A percentile compares a stretch with the other conserved stretches of the same genome.
These are phyloP conservation scores for Sarocladiaceae sp. DNA, from an alignment of 2,329 filamentous ascomycete genomes.

Conservation along the genomic window DNA sequence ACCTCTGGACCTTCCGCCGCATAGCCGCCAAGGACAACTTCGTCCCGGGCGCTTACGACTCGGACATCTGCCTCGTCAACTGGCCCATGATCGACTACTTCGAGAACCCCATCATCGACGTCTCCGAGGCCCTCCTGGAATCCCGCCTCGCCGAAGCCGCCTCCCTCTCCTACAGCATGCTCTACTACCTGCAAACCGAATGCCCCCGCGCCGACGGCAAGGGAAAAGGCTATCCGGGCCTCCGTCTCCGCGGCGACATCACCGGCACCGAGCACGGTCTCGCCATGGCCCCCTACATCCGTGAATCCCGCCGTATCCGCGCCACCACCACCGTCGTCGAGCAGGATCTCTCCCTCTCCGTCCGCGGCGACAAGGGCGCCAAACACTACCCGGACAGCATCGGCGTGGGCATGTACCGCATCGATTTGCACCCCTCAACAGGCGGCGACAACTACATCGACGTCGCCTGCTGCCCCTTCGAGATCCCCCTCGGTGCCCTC, in stretches of 20 bases:
- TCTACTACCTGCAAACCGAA: slow-evolving; percentile 21
- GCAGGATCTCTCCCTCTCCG: slow-evolving; percentile 18
- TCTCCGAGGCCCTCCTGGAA: slow-evolving; percentile 15
- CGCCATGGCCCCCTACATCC: slow-evolving; percentile 22
- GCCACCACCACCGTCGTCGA: slow-evolving; percentile 19
- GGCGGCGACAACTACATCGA: slow-evolving; percentile 24
- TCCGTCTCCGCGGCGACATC: slow-evolving; percentile 19
- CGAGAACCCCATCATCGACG: slow-evolving; percentile 21
- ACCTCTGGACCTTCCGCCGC: slow-evolving; percentile 22
- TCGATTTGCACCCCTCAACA: slow-evolving; percentile 21
- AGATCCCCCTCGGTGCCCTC: slow-evolving; percentile 20
- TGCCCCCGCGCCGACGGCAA: slow-evolving; percentile 19
- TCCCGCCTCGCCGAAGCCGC: slow-evolving; percentile 15
- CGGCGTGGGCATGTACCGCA: slow-evolving; percentile 23
- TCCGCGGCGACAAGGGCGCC: slow-evolving; percentile 17
- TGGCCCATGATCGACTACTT: slow-evolving; percentile 26
- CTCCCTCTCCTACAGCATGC: slow-evolving; percentile 21
- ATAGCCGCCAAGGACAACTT: slow-evolving; percentile 20
- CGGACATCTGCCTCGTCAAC: slow-evolving; percentile 22
- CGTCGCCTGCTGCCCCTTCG: slow-evolving; percentile 21
- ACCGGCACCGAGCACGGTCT: slow-evolving; percentile 21
- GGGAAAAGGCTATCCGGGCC: slow-evolving; percentile 18
- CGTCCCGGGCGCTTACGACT: slow-evolving; percentile 15
- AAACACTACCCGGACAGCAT: slow-evolving; percentile 20
- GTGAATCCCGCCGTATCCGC: slow-evolving; percentile 20